Base-by-base conservation (phyloP, 768 basidiomycete species). In the Krasilnikovozyma curviuscula region DNA sequence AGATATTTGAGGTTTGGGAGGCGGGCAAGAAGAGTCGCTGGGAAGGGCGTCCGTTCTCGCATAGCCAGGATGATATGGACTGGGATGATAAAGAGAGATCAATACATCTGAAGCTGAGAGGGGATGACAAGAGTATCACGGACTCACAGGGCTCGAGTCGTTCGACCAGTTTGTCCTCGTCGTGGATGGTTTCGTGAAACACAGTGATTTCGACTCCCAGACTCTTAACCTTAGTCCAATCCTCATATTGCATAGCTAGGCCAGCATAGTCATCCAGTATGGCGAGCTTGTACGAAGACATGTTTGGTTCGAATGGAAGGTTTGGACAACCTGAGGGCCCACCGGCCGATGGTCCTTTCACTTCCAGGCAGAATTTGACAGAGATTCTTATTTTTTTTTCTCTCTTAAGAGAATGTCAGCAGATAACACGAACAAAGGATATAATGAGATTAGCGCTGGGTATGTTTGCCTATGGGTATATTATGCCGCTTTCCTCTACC, bases 31-130 rank as follows among this genome's bases (percentile, higher is more conserved):
- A 77, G 53, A 1, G 68, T 63, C 6, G 65, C 59, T 7, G 67
- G 58, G 56, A 81, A 72, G 48, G 71, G 73, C 0, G 78, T 79
- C 27, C 78, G 66, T 55, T 79, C 78, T 43, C 78, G 67, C 77
- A 79, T 79, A 3, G 76, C 69, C 57, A 73, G 74, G 19, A 79
- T 67, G 35, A 81, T 69, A 5, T 72, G 60, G 59, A 44, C 49
- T 50, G 19, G 3, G 7, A 24, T 25, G 37, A 39, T 7, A 29
- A 8, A 24, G 21, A 19, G 45, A n/a, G 32, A 21, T 18, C 14
- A n/a, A 38, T 31, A 29, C 25, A 25, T 46, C 24, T 13, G 10
- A 18, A 25, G 23, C 28, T 25, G 12, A 13, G 8, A 14, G 44
- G 7, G 16, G 14, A 34, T 25, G 40, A 6, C 14, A 24, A 18